Evolutionary conservation across 768 basidiomycete species (phyloP).

Genomic region (Lactarius deliciosus): DNA sequence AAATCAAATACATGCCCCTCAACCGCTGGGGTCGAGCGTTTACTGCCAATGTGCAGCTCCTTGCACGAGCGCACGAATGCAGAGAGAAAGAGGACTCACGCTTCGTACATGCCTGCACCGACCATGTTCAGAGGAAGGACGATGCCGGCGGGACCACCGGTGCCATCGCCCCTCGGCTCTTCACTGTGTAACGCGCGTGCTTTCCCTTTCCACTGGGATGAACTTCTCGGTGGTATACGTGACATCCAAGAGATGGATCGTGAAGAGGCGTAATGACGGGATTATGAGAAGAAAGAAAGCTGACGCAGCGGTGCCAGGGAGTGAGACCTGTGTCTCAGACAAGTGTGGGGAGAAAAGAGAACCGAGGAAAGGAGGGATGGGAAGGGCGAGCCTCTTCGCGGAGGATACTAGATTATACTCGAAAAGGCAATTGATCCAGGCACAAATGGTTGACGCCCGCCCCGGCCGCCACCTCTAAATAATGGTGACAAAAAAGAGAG

Average conservation of each 20-base stretch:
- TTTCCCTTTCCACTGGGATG: constrained; percentile 32
- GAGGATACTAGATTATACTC: background rate
- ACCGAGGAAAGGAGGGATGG: background rate
- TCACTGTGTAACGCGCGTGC: constrained; percentile 17
- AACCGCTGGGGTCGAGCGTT: background rate
- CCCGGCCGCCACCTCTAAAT: background rate
- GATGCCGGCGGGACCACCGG: constrained; percentile 52
- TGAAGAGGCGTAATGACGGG: constrained; percentile 3
- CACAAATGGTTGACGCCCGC: background rate
- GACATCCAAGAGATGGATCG: constrained; percentile 13
- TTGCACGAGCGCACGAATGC: constrained; percentile 7
- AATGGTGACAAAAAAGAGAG: background rate
- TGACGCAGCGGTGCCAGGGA: background rate
- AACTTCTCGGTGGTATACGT: background rate
- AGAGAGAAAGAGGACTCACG: constrained; percentile 46
- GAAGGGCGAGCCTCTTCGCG: background rate
- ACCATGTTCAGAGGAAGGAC: constrained; percentile 58
- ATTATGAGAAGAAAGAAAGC: background rate
- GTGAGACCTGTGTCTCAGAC: background rate
- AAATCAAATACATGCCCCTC: background rate
- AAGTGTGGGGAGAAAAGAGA: background rate
- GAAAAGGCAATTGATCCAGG: constrained; percentile 1
- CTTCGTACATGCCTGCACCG: constrained; percentile 52
- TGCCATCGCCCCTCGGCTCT: constrained; percentile 38
- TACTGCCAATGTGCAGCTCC: constrained; percentile 5